These are phyloP conservation scores for Iris macrosiphon DNA, from an alignment of 106 monocot genomes.

Conservation along the genomic window DNA sequence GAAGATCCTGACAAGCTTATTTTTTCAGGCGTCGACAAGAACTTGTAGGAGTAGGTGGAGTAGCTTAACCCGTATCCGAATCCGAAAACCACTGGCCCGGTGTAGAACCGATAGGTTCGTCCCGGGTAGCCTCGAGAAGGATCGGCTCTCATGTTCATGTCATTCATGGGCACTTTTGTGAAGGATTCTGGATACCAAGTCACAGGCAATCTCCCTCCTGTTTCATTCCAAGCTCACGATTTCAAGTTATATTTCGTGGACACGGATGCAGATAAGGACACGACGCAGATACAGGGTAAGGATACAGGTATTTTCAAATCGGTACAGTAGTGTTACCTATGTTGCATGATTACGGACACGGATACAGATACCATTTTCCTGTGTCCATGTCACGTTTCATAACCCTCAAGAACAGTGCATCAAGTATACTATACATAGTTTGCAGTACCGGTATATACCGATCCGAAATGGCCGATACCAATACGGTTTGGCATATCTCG, in stretches of 20 bases:
- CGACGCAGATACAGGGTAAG: too few relatives aligned
- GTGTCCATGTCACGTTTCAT: too few relatives aligned
- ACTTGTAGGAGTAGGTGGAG: constrained; percentile 36
- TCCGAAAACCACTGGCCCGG: constrained; percentile 51
- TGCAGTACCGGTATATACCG: too few relatives aligned
- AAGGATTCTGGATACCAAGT: constrained; percentile 97
- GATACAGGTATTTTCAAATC: too few relatives aligned
- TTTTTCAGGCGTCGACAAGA: constrained; percentile 35
- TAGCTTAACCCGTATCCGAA: constrained; percentile 92
- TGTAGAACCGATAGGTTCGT: constrained; percentile 81
- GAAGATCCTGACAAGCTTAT: constrained; percentile 21
- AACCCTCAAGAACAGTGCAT: too few relatives aligned
- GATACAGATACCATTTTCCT: too few relatives aligned
- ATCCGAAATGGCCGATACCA: too few relatives aligned
- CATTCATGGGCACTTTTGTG: constrained; percentile 72
- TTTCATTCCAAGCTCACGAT: neutral
- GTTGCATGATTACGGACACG: too few relatives aligned
- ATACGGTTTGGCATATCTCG: too few relatives aligned
- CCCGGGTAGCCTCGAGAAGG: constrained; percentile 72
- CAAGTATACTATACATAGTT: too few relatives aligned
- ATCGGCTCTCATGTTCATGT: constrained; percentile 90
- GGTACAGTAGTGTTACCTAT: too few relatives aligned
- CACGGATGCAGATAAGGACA: too few relatives aligned
- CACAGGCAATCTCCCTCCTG: constrained; percentile 66
- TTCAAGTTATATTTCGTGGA: neutral